Evolutionary conservation across 179 eudicot genomes (phyloP).

Genomic region (Actinidia polygama): DNA sequence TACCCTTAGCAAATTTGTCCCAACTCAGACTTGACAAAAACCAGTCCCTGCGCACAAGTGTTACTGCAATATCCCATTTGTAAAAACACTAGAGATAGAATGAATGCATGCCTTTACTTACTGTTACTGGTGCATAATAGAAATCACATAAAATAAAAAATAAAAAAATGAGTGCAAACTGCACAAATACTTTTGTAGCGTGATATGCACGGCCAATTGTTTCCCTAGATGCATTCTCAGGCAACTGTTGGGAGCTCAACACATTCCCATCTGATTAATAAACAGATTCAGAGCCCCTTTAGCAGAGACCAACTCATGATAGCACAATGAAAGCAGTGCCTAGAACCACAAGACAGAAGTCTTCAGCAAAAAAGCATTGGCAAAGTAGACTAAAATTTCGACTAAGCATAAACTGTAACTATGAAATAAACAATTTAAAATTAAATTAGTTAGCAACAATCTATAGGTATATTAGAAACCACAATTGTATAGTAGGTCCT

Average conservation of each 20-base stretch:
- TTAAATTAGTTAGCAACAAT: not conserved
- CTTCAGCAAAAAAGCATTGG: slow-evolving; percentile 1
- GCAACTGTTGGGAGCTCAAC: slow-evolving; percentile 81
- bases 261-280: slow-evolving; percentile 82
- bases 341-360: slow-evolving; percentile 32
- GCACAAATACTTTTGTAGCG: slow-evolving; percentile 95
- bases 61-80: slow-evolving; percentile 11
- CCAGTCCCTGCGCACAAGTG: slow-evolving; percentile 62
- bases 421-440: not conserved
- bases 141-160: not conserved
- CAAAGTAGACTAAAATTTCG: not conserved
- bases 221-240: slow-evolving; percentile 90
- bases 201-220: slow-evolving; percentile 90
- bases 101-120: not conserved
- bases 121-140: not conserved
- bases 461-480: not conserved
- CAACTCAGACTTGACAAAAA: slow-evolving; percentile 75
- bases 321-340: slow-evolving; percentile 93
- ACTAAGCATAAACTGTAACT: too few relatives aligned
- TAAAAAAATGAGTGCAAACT: slow-evolving; percentile 47
- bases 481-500: not conserved
- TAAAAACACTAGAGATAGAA: not conserved
- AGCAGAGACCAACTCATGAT: slow-evolving; percentile 77
- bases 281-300: slow-evolving; percentile 93
- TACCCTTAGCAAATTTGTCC: slow-evolving; percentile 70